These are phyloP conservation scores for Pyrenophora graminea DNA, from an alignment of 2,329 filamentous ascomycete species.

Conservation along the genomic window DNA sequence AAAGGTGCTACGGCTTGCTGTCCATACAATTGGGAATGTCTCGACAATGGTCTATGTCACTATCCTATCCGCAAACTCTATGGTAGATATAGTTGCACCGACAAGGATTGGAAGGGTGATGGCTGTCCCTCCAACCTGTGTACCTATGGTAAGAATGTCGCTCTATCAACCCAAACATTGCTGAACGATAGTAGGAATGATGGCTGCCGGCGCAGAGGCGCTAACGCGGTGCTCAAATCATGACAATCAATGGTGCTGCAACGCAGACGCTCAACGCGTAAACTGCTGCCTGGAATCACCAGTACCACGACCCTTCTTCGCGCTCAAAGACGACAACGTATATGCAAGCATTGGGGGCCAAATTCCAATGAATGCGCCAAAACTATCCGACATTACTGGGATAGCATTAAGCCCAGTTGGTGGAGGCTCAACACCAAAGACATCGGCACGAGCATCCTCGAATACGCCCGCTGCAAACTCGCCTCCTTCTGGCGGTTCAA, in stretches of 20 bases:
- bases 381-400: slow-evolving; percentile 35
- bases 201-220: slow-evolving; percentile 33
- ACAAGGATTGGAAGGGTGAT: slow-evolving; percentile 38
- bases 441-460: background rate
- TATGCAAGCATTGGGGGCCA: slow-evolving; percentile 41
- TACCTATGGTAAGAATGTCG: slow-evolving; percentile 34
- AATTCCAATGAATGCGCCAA: slow-evolving; percentile 20
- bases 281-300: slow-evolving; percentile 42
- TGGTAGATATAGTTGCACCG: slow-evolving; percentile 45
- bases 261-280: slow-evolving; percentile 33
- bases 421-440: slow-evolving; percentile 7
- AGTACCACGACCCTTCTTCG: slow-evolving; percentile 39
- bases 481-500: slow-evolving; percentile 4
- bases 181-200: slow-evolving; percentile 25
- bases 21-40: slow-evolving; percentile 43
- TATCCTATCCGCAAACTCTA: slow-evolving; percentile 31
- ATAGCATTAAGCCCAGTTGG: slow-evolving; percentile 12
- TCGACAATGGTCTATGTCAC: slow-evolving; percentile 46
- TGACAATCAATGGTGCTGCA: slow-evolving; percentile 44
- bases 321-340: slow-evolving; percentile 33
- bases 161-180: background rate
- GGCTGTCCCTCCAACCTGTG: slow-evolving; percentile 43
- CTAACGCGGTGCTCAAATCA: slow-evolving; percentile 41
- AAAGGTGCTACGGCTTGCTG: slow-evolving; percentile 41
- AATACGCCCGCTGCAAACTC: slow-evolving; percentile 8